Conservation (phyloP, 106 monocot genomes). For the Dendrobium nobile region DNA sequence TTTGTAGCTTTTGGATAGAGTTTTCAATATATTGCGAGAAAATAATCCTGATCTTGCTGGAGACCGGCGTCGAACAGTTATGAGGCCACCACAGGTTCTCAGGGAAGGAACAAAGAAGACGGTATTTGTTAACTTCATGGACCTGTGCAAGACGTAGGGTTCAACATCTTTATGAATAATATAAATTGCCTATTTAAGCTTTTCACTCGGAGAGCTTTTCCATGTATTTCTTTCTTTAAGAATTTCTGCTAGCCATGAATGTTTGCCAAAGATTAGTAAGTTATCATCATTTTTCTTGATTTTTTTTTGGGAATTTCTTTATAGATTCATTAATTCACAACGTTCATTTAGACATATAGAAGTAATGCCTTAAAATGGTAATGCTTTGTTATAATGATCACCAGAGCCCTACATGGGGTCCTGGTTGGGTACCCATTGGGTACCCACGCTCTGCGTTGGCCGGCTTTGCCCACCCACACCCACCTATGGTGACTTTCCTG, state of each 20-base stretch:
- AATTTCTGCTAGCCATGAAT: background rate
- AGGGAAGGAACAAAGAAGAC: slow-evolving; percentile 97
- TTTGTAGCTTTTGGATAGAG: slow-evolving; percentile 79
- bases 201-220: background rate
- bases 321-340: background rate
- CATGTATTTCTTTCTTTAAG: background rate
- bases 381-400: background rate
- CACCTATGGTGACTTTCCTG: too few relatives aligned
- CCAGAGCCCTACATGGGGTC: too few relatives aligned
- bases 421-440: too few relatives aligned
- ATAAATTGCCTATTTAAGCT: background rate
- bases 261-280: background rate
- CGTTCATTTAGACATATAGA: background rate
- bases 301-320: background rate
- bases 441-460: too few relatives aligned
- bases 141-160: slow-evolving; percentile 70
- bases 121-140: slow-evolving; percentile 95
- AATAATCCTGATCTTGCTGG: slow-evolving; percentile 95
- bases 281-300: background rate
- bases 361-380: background rate
- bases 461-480: too few relatives aligned
- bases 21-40: slow-evolving; percentile 85
- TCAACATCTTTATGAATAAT: background rate
- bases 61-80: slow-evolving; percentile 77
- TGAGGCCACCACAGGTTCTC: slow-evolving; percentile 96